A percentile compares a stretch with the other conserved stretches of the same genome.
Evolutionary conservation across 2,329 filamentous ascomycete species (phyloP).

Genomic region (Diaporthe citri): DNA sequence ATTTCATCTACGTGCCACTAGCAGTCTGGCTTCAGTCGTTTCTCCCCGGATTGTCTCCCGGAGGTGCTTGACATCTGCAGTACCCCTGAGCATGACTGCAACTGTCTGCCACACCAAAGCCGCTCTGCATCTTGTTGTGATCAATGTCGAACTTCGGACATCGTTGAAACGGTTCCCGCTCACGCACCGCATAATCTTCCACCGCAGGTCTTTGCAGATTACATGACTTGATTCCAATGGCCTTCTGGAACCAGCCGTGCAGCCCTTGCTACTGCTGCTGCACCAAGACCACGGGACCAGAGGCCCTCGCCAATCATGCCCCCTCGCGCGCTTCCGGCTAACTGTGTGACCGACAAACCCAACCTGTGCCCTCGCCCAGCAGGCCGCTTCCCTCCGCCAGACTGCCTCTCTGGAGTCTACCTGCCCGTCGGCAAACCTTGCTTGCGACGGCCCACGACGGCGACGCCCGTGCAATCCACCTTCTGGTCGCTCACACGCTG

Average conservation of each 20-base stretch:
- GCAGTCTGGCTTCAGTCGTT: slow-evolving; percentile 5
- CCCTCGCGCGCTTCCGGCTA: neutral
- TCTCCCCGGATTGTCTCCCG: neutral
- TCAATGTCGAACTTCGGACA: neutral
- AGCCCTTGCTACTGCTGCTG: slow-evolving; percentile 4
- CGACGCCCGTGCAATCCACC: neutral
- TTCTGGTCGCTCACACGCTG: neutral
- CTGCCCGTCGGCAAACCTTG: neutral
- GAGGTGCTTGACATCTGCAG: slow-evolving; percentile 28
- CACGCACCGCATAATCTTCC: neutral
- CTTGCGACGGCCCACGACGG: slow-evolving; percentile 10
- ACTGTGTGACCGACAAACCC: slow-evolving; percentile 20
- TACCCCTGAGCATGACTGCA: slow-evolving; percentile 24
- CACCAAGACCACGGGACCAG: slow-evolving; percentile 3
- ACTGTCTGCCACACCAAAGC: slow-evolving; percentile 20
- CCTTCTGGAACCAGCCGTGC: slow-evolving; percentile 10
- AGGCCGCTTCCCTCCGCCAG: slow-evolving; percentile 13
- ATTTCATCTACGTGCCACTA: slow-evolving; percentile 6
- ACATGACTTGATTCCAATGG: slow-evolving; percentile 10
- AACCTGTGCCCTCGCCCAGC: neutral
- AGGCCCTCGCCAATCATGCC: neutral
- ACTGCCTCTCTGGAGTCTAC: neutral
- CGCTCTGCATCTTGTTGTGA: neutral
- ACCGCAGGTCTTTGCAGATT: neutral
- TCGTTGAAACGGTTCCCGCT: neutral